Percentiles rank a stretch among this genome's conserved stretches.
phyloP scores from a whole-genome alignment of 768 basidiomycete genomes.

The Collybiopsis luxurians region DNA sequence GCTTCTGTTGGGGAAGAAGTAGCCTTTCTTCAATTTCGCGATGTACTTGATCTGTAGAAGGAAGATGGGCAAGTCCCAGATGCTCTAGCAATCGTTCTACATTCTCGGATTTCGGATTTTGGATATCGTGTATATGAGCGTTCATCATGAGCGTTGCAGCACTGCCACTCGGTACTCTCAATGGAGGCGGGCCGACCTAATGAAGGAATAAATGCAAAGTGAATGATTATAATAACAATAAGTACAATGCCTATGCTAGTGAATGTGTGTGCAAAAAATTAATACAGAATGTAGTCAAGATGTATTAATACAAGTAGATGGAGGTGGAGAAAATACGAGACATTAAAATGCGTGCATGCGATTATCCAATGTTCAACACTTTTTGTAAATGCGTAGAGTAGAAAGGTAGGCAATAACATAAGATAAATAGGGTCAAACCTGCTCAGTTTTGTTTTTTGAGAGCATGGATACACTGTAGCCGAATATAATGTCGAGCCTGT shows the following conservation, averaged over 20 bases:
- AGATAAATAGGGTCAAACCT: not conserved
- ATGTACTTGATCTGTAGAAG: conserved; percentile 58
- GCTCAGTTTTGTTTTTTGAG: conserved; percentile 33
- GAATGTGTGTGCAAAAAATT: not conserved
- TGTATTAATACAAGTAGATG: no score
- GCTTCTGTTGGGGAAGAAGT: conserved; percentile 60
- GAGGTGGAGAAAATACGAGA: no score
- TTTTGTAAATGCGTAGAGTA: not conserved
- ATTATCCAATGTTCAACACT: no score
- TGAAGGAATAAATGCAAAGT: no score
- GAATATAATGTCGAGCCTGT: conserved; percentile 45
- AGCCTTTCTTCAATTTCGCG: conserved; percentile 73
- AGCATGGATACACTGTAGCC: conserved; percentile 61
- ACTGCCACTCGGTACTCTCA: not conserved
- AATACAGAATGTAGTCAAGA: no score
- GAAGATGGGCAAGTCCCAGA: conserved; percentile 56
- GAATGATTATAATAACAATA: not conserved
- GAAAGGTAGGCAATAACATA: not conserved
- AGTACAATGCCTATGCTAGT: not conserved
- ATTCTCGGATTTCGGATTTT: conserved; percentile 40
- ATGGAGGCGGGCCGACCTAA: no score
- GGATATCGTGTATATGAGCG: conserved; percentile 43
- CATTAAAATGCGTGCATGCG: no score
- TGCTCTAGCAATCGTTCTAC: conserved; percentile 44
- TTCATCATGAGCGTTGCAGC: conserved; percentile 25